A percentile compares a stretch with the other conserved stretches of the same genome.
Conservation (phyloP, 805 yeast species). For the Candida ponderosae region DNA sequence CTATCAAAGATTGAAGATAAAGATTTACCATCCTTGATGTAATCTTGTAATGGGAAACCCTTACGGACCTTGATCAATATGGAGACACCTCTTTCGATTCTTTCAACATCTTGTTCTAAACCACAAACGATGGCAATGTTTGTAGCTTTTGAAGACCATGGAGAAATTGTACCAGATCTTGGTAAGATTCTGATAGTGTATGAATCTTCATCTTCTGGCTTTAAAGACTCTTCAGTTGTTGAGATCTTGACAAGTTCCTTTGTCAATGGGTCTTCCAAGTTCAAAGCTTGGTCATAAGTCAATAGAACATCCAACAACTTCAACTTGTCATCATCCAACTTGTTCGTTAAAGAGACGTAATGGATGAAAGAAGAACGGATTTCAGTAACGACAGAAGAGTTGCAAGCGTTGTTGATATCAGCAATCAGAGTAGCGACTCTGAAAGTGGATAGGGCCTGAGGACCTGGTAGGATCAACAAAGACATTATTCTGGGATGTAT, state of each 20-base stretch:
- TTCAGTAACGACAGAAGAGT: conserved; percentile 53
- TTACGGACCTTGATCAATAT: conserved; percentile 62
- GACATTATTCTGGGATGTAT: conserved; percentile 28
- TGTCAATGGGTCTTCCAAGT: conserved; percentile 38
- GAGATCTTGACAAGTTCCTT: conserved; percentile 31
- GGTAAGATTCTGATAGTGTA: conserved; percentile 76
- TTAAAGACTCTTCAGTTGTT: conserved; percentile 20
- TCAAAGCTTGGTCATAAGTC: conserved; percentile 66
- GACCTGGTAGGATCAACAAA: conserved; percentile 68
- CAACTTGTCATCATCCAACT: conserved; percentile 27
- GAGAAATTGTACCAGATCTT: conserved; percentile 93
- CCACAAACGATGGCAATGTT: conserved; percentile 90
- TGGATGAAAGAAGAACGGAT: conserved; percentile 75
- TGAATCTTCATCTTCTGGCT: conserved; percentile 32
- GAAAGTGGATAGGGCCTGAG: conserved; percentile 81
- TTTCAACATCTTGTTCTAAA: conserved; percentile 55
- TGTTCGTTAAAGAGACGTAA: conserved; percentile 53
- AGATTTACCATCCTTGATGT: conserved; percentile 44
- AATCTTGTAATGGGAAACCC: conserved; percentile 58
- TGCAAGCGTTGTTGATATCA: conserved; percentile 66
- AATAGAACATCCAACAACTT: conserved; percentile 53
- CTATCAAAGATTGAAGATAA: conserved; percentile 78
- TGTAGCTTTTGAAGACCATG: conserved; percentile 99
- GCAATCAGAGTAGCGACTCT: conserved; percentile 67
- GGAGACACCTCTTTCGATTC: conserved; percentile 89